phyloP scores from a whole-genome alignment of 2,329 filamentous ascomycete species.

The Colletotrichum incanum region DNA sequence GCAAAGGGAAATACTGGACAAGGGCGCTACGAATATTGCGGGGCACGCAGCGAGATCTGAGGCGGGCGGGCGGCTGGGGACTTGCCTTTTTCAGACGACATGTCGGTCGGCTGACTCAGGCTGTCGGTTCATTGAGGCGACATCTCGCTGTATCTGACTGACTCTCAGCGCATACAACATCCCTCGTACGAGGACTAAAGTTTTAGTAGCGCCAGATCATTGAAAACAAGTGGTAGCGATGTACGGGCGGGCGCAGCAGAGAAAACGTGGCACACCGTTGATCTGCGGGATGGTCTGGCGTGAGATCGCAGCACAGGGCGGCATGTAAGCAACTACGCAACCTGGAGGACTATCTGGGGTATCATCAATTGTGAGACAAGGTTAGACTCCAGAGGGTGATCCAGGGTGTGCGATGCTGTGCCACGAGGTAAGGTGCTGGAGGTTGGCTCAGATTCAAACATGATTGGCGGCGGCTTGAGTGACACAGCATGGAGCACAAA shows the following conservation, averaged over 20 bases:
- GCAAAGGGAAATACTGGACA: neutral
- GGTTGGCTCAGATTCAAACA: neutral
- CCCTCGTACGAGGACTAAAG: neutral
- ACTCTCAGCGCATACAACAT: neutral
- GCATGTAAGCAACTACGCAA: neutral
- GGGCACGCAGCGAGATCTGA: neutral
- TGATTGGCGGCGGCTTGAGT: slow-evolving; percentile 4
- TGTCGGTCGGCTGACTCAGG: neutral
- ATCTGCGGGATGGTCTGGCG: neutral
- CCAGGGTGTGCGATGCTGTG: neutral
- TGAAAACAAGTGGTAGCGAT: neutral
- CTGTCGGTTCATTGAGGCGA: neutral
- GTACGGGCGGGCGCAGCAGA: neutral
- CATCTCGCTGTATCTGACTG: neutral
- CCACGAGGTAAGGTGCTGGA: neutral
- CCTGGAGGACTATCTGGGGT: neutral
- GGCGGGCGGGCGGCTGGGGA: neutral
- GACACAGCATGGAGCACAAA: neutral
- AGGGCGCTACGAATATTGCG: neutral
- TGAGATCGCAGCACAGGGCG: neutral
- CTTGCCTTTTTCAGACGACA: slow-evolving; percentile 9
- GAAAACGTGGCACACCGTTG: neutral
- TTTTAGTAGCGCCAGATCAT: neutral
- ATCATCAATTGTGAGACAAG: neutral
- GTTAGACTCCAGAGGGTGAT: slow-evolving; percentile 3